Conservation (phyloP, 1,139 yeast species). For the Pichia sp. region DNA sequence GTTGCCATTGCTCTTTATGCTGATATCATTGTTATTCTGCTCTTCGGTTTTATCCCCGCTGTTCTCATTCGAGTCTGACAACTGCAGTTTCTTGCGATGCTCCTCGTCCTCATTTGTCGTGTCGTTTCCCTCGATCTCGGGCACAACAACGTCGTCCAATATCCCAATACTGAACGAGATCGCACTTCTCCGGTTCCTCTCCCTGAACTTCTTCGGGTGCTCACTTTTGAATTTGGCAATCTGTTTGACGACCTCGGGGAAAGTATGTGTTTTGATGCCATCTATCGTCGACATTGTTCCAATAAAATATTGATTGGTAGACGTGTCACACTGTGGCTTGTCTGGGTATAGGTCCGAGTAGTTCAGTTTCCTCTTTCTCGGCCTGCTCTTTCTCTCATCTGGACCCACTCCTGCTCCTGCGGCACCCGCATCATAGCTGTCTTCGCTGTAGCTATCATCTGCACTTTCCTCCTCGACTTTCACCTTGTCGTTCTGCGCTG, state of each 20-base stretch:
- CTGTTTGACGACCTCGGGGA: conserved; percentile 54
- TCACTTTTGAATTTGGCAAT: conserved; percentile 42
- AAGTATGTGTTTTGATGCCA: conserved; percentile 35
- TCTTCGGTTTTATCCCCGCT: conserved; percentile 3
- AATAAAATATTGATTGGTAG: conserved; percentile 57
- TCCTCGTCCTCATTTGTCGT: background rate
- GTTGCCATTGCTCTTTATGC: background rate
- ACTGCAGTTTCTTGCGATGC: background rate
- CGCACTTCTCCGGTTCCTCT: conserved; percentile 42
- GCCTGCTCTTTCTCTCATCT: background rate
- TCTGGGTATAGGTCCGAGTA: conserved; percentile 15
- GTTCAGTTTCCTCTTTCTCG: background rate
- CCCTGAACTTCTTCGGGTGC: conserved; percentile 42
- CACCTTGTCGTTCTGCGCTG: background rate
- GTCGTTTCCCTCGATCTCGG: conserved; percentile 13
- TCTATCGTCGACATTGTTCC: conserved; percentile 42
- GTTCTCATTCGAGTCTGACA: background rate
- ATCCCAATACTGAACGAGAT: conserved; percentile 56
- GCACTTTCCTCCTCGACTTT: background rate
- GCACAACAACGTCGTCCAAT: conserved; percentile 33
- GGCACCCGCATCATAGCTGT: background rate
- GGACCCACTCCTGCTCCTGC: no score
- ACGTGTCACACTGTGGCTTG: conserved; percentile 41
- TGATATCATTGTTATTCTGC: background rate
- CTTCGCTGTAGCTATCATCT: background rate